A percentile compares a stretch with the other conserved stretches of the same genome.
Evolutionary conservation across 2,329 filamentous ascomycete genomes (phyloP).

Genomic region (Trichophyton simii): DNA sequence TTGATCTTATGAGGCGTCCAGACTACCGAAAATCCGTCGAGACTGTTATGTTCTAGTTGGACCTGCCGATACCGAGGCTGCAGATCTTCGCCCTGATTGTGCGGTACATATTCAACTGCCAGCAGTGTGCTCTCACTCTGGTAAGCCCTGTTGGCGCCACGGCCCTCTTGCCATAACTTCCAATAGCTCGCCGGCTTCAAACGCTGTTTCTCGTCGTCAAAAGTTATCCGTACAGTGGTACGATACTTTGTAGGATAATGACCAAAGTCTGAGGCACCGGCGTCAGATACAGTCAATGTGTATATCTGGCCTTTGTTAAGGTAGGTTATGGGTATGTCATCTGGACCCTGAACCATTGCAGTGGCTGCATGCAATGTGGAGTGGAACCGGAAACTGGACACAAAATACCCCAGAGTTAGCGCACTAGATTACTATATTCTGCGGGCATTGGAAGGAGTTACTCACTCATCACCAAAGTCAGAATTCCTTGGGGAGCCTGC

Average conservation of each 20-base stretch:
- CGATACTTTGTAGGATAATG: slow-evolving; percentile 59
- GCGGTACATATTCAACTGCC: slow-evolving; percentile 86
- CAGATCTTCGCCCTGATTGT: slow-evolving; percentile 39
- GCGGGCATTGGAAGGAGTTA: not conserved
- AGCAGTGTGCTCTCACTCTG: slow-evolving; percentile 79
- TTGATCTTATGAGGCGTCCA: slow-evolving; percentile 63
- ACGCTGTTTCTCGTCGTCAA: slow-evolving; percentile 89
- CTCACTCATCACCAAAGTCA: not conserved
- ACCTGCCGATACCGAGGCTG: slow-evolving; percentile 54
- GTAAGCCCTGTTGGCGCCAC: slow-evolving; percentile 90
- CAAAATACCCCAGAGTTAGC: not conserved
- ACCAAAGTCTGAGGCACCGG: slow-evolving; percentile 45
- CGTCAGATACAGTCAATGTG: slow-evolving; percentile 72
- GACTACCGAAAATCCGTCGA: slow-evolving; percentile 83
- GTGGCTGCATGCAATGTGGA: slow-evolving; percentile 86
- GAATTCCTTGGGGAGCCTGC: not conserved
- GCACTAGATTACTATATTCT: slow-evolving; percentile 7
- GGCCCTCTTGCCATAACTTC: slow-evolving; percentile 91
- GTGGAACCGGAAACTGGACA: slow-evolving; percentile 51
- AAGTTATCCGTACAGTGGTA: slow-evolving; percentile 88
- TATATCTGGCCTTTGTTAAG: slow-evolving; percentile 97
- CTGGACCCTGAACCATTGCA: slow-evolving; percentile 66
- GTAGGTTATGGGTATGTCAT: slow-evolving; percentile 95
- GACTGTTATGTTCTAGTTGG: slow-evolving; percentile 64
- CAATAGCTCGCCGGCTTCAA: slow-evolving; percentile 74